phyloP scores from a whole-genome alignment of 495 filamentous ascomycete species.

The Haplographium delicatum region DNA sequence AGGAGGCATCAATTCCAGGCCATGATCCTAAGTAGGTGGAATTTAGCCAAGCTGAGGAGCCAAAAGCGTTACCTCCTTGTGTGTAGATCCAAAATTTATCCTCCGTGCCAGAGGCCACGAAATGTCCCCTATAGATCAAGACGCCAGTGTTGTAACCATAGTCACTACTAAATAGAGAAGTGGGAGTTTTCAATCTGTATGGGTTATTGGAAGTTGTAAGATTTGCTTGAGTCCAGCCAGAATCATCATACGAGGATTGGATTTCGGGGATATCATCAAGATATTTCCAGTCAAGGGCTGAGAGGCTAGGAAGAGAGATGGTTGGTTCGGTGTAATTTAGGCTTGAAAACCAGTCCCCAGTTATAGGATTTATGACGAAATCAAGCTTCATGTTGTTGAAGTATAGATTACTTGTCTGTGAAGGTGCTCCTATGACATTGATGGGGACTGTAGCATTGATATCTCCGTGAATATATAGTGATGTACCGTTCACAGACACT shows the following conservation, averaged over 20 bases:
- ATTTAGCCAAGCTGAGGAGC: conserved; percentile 24
- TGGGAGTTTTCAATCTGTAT: conserved; percentile 53
- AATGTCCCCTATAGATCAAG: conserved; percentile 67
- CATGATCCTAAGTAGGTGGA: conserved; percentile 14
- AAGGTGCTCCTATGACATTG: conserved; percentile 59
- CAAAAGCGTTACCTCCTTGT: conserved; percentile 59
- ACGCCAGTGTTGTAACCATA: conserved; percentile 70
- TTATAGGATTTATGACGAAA: conserved; percentile 37
- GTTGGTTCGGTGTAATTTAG: conserved; percentile 48
- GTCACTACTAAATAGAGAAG: conserved; percentile 61
- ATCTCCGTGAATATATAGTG: conserved; percentile 60
- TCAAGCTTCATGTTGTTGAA: conserved; percentile 51
- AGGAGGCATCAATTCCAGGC: conserved; percentile 37
- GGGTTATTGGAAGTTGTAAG: conserved; percentile 47
- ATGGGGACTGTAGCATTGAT: conserved; percentile 60
- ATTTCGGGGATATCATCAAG: conserved; percentile 69
- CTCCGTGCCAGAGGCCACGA: conserved; percentile 61
- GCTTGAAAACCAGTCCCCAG: conserved; percentile 47
- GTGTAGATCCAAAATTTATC: conserved; percentile 47
- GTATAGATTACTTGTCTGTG: conserved; percentile 41
- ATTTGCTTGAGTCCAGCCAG: conserved; percentile 54
- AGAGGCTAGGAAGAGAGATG: conserved; percentile 49
- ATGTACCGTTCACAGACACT: conserved; percentile 43
- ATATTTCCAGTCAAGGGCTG: conserved; percentile 60
- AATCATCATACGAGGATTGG: conserved; percentile 58